Evolutionary conservation across 495 filamentous ascomycete species (phyloP).

Genomic region (Chlorociboria aeruginascens): DNA sequence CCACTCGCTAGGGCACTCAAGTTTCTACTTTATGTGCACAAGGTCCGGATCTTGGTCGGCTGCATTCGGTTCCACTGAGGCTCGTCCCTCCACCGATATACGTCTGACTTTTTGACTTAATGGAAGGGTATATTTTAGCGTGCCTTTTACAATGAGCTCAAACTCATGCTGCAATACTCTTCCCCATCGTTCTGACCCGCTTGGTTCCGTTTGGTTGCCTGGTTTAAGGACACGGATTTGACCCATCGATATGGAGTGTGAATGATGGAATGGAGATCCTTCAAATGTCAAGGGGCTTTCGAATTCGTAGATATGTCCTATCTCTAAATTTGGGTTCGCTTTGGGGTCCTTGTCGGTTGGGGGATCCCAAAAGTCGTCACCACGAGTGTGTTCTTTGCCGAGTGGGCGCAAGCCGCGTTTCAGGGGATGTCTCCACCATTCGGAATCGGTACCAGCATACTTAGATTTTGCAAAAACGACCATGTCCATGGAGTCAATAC

Average conservation of each 20-base stretch:
- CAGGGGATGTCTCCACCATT: constrained; percentile 53
- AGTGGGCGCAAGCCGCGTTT: constrained; percentile 14
- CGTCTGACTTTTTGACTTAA: constrained; percentile 56
- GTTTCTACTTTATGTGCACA: constrained; percentile 8
- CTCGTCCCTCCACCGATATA: constrained; percentile 36
- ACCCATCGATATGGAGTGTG: constrained; percentile 55
- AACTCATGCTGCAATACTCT: constrained; percentile 82
- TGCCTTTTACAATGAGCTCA: constrained; percentile 78
- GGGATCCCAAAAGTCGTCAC: constrained; percentile 58
- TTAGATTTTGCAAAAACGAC: constrained; percentile 90
- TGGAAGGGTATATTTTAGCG: constrained; percentile 80
- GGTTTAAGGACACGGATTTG: constrained; percentile 71
- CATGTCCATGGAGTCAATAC: constrained; percentile 72
- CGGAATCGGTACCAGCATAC: constrained; percentile 62
- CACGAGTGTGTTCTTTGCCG: constrained; percentile 24
- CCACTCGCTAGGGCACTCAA: background rate
- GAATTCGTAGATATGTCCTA: constrained; percentile 77
- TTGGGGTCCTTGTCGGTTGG: constrained; percentile 43
- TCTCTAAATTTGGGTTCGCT: constrained; percentile 70
- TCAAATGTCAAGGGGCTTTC: constrained; percentile 83
- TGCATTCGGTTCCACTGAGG: constrained; percentile 31
- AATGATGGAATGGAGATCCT: constrained; percentile 66
- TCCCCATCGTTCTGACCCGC: constrained; percentile 86
- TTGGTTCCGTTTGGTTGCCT: constrained; percentile 78
- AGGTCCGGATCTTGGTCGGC: constrained; percentile 22